Base-by-base conservation (phyloP, 2,329 filamentous ascomycete genomes). In the Alternaria panax region DNA sequence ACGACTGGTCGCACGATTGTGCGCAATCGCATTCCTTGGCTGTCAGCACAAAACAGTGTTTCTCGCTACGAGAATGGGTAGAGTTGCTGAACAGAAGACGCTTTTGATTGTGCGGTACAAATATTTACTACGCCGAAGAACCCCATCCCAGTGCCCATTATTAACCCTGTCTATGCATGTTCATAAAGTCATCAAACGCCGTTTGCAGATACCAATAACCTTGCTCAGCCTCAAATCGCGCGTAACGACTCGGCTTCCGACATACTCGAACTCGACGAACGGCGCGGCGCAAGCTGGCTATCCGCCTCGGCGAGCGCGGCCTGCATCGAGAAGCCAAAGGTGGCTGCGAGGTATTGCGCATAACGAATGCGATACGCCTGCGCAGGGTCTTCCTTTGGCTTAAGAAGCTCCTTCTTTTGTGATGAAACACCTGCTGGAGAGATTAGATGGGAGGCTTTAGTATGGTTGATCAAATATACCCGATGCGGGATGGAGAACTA, bases 391-490 rank as follows among this genome's bases (percentile, higher is more conserved):
- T 74, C 66, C 59, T 59, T 71, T 25, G 75, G 72, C 61, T 75
- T 75, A 66, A 69, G 74, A 57, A 78, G 65, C 65, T 75, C 66
- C 62, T 66, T 67, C 68, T 70, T 56, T 18, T 56, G 73, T 70
- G 71, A 65, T 56, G 72, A 66, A 54, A 64, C 60, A 67, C 73
- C 74, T 77, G 69, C 54, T 64, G 60, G 57, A 65, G 36, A 67
- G 70, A 72, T 78, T 76, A 75, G 75, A 77, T 48, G 65, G 61
- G 70, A 69, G 72, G 73, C 66, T 67, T 72, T 66, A 65, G 66
- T 72, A 64, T 73, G 71, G 70, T 72, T 68, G 75, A 74, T 76
- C 72, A 71, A 71, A 72, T 76, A 77, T 77, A 78, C 75, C 75
- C 75, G 74, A 72, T 71, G 72, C 66, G 70, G 75, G 72, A 75